Conservation (phyloP, 805 yeast genomes). For the Zygotorulaspora sp. region DNA sequence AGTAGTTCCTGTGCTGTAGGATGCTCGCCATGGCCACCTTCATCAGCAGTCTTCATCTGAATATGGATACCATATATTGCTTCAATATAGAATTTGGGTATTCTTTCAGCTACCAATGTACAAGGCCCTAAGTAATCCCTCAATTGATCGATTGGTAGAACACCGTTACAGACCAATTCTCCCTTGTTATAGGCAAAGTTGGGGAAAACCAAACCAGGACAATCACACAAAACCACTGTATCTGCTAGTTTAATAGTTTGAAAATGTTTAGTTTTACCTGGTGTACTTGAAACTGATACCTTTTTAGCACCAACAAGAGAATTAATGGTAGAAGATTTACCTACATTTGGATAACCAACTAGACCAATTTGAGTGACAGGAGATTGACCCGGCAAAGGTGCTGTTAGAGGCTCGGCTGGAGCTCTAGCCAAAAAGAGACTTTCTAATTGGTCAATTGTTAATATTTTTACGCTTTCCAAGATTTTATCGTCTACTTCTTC, state of each 20-base stretch:
- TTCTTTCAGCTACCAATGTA: conserved; percentile 76
- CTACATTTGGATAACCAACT: conserved; percentile 96
- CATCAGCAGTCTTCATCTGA: conserved; percentile 65
- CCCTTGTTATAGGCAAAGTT: conserved; percentile 95
- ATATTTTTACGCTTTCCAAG: conserved; percentile 56
- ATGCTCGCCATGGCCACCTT: conserved; percentile 73
- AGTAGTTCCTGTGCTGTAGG: conserved; percentile 88
- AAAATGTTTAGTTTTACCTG: conserved; percentile 98
- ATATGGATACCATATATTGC: conserved; percentile 92
- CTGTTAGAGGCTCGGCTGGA: conserved; percentile 54
- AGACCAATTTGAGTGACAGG: conserved; percentile 81
- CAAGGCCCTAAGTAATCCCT: conserved; percentile 89
- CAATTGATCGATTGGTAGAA: conserved; percentile 95
- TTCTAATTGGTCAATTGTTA: conserved; percentile 82
- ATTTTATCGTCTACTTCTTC: conserved; percentile 35
- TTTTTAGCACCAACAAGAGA: conserved; percentile 94
- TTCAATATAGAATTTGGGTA: conserved; percentile 85
- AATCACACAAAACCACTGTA: conserved; percentile 85
- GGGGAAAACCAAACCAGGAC: conserved; percentile 99
- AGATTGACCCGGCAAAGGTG: conserved; percentile 54
- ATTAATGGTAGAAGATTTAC: conserved; percentile 96
- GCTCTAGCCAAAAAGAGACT: conserved; percentile 69
- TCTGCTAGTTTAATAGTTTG: conserved; percentile 88
- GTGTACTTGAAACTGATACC: conserved; percentile 97
- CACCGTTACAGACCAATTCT: conserved; percentile 96